Evolutionary conservation across 2,329 filamentous ascomycete genomes (phyloP).

Genomic region (Lachnellula arida): DNA sequence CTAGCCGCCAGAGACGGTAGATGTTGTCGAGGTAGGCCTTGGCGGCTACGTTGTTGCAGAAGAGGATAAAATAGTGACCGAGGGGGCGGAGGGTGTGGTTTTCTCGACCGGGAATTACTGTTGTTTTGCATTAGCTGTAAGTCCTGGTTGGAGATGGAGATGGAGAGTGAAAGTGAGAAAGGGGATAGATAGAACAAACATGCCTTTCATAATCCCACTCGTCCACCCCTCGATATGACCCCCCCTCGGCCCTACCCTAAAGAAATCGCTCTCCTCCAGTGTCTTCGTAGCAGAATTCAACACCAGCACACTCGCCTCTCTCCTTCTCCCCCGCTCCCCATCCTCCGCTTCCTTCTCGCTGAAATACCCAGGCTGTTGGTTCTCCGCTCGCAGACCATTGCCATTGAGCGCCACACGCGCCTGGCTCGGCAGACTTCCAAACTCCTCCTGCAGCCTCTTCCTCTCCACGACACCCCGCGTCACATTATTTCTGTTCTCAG

Average conservation of each 20-base stretch:
- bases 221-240: conserved; percentile 65
- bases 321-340: not conserved
- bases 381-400: not conserved
- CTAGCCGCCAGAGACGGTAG: conserved; percentile 45
- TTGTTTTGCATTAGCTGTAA: conserved; percentile 33
- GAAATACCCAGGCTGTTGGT: not conserved
- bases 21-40: conserved; percentile 55
- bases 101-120: conserved; percentile 60
- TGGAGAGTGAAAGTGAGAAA: not conserved
- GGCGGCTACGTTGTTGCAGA: conserved; percentile 56
- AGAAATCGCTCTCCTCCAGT: conserved; percentile 65
- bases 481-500: not conserved
- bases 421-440: not conserved
- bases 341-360: not conserved
- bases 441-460: not conserved
- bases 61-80: conserved; percentile 66
- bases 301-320: conserved; percentile 39
- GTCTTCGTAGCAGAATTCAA: conserved; percentile 54
- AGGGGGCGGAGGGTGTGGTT: conserved; percentile 56
- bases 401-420: too few species aligned
- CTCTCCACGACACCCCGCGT: not conserved
- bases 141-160: not conserved
- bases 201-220: conserved; percentile 55
- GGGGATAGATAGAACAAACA: not conserved
- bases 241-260: conserved; percentile 58